phyloP scores from a whole-genome alignment of 257 asterid species.

The Apocynum venetum region DNA sequence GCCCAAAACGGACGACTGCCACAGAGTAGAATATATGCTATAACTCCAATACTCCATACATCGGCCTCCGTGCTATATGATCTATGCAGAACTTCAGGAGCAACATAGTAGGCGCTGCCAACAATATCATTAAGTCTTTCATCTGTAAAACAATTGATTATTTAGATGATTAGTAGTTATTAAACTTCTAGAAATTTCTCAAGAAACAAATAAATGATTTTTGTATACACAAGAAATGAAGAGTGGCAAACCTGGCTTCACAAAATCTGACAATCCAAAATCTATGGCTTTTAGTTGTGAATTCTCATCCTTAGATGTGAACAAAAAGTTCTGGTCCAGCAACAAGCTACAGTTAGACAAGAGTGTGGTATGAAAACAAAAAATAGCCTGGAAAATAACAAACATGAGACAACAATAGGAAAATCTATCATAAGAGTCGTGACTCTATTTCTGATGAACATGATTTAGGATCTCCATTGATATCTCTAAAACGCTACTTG shows the following conservation, averaged over 20 bases:
- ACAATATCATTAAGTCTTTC: constrained; percentile 94
- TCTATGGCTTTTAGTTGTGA: constrained; percentile 86
- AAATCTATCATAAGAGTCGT: not conserved
- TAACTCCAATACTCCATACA: constrained; percentile 94
- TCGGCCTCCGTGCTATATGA: constrained; percentile 92
- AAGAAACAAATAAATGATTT: not conserved
- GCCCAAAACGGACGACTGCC: constrained; percentile 99
- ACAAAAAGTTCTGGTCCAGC: constrained; percentile 80
- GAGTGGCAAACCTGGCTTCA: constrained; percentile 66
- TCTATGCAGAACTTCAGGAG: constrained; percentile 94
- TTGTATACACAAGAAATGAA: not conserved
- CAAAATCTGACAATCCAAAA: constrained; percentile 92
- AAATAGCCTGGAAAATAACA: not conserved
- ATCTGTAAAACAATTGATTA: constrained; percentile 39
- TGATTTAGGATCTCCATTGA: not conserved
- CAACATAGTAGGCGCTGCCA: constrained; percentile 96
- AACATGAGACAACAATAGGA: not conserved
- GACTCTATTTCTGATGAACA: not conserved
- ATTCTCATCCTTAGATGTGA: constrained; percentile 68
- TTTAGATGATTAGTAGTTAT: not conserved
- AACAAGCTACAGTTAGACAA: constrained; percentile 36
- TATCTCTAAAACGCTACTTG: not conserved
- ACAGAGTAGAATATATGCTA: constrained; percentile 71
- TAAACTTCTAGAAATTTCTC: not conserved
- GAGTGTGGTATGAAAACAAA: constrained; percentile 1